These are phyloP conservation scores for Teratosphaeria viscida DNA, from an alignment of 2,329 filamentous ascomycete species.

Conservation along the genomic window DNA sequence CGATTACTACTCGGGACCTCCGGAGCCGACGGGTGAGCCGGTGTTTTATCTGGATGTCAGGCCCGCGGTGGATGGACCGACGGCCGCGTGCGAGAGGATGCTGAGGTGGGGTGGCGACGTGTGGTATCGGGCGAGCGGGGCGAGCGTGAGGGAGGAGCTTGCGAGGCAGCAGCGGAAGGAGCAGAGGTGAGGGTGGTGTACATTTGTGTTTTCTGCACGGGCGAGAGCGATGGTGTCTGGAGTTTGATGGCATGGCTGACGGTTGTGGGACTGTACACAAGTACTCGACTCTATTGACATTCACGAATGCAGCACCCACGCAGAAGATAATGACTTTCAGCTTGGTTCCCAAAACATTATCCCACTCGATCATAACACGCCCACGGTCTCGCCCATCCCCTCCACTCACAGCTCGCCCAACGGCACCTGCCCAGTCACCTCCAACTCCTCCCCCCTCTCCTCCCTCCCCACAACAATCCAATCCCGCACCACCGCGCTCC, in stretches of 20 bases:
- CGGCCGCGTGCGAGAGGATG: conserved; percentile 67
- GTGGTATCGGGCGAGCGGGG: conserved; percentile 83
- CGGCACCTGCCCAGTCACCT: neutral
- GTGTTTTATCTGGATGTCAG: conserved; percentile 94
- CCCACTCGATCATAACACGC: no score
- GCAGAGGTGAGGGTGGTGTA: neutral
- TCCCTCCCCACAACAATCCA: conserved; percentile 20
- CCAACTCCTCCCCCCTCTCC: neutral
- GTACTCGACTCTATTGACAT: neutral
- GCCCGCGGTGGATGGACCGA: conserved; percentile 74
- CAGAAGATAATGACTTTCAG: neutral
- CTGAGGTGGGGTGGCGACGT: conserved; percentile 87
- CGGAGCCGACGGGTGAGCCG: conserved; percentile 75
- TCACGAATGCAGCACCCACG: neutral
- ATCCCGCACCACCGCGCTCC: conserved; percentile 21
- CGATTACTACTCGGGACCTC: conserved; percentile 83
- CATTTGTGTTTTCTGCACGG: neutral
- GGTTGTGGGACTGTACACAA: neutral
- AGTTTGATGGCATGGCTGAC: neutral
- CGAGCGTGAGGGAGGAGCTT: conserved; percentile 44
- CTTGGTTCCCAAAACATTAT: no score
- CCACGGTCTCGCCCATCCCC: no score
- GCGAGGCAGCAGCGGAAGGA: neutral
- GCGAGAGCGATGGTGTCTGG: neutral
- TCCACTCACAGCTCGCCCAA: neutral